phyloP scores from a whole-genome alignment of 805 yeast genomes.

The Teunomyces pallodes region DNA sequence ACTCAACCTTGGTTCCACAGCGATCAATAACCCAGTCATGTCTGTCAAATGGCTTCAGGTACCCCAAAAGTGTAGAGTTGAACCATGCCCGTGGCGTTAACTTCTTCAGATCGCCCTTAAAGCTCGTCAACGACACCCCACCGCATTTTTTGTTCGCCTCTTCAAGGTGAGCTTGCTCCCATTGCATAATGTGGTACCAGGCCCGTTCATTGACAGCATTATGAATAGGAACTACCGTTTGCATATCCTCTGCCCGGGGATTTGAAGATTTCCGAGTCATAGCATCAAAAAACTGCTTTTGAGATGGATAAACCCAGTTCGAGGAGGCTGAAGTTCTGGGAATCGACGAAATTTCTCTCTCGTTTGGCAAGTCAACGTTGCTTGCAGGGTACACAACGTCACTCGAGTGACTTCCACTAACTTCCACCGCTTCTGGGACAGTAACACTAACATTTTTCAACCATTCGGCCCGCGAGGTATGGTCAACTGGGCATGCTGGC shows the following conservation, averaged over 20 bases:
- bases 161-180: constrained; percentile 69
- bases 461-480: constrained; percentile 59
- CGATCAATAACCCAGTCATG: constrained; percentile 92
- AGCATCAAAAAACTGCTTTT: constrained; percentile 90
- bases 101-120: constrained; percentile 84
- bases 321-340: constrained; percentile 63
- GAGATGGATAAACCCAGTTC: constrained; percentile 95
- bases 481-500: constrained; percentile 68
- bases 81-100: constrained; percentile 82
- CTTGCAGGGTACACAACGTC: neutral
- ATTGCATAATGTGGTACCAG: constrained; percentile 76
- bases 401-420: constrained; percentile 4
- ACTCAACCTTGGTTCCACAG: constrained; percentile 80
- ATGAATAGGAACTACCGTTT: constrained; percentile 88
- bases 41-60: constrained; percentile 84
- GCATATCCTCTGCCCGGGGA: constrained; percentile 81
- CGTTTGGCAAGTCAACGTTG: constrained; percentile 52
- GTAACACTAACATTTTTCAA: constrained; percentile 29
- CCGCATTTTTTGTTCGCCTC: constrained; percentile 58
- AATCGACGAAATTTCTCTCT: constrained; percentile 74
- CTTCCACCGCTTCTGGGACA: constrained; percentile 43
- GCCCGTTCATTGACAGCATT: constrained; percentile 91
- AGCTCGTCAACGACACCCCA: constrained; percentile 79
- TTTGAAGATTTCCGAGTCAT: constrained; percentile 90
- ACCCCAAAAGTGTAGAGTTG: constrained; percentile 64